phyloP scores from a whole-genome alignment of 768 basidiomycete genomes.

The Mycena venus region DNA sequence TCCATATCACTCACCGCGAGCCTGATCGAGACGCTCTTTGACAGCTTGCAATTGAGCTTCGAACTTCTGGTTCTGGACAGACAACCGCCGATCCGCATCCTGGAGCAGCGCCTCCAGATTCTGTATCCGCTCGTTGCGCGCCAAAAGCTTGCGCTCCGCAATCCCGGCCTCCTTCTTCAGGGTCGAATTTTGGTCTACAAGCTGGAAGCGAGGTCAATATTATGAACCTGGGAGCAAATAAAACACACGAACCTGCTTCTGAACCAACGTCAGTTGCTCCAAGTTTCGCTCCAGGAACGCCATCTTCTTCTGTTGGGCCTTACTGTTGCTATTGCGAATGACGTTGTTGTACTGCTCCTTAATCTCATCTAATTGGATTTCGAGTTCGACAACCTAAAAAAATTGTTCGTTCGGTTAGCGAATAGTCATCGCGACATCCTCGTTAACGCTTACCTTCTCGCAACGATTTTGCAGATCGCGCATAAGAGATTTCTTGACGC shows the following conservation, averaged over 20 bases:
- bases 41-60: constrained; percentile 93
- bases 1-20: constrained; percentile 74
- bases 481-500: constrained; percentile 98
- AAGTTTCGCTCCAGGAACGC: constrained; percentile 97
- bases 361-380: constrained; percentile 98
- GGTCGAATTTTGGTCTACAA: constrained; percentile 97
- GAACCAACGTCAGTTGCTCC: constrained; percentile 93
- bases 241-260: constrained; percentile 86
- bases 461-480: constrained; percentile 99
- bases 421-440: neutral
- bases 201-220: constrained; percentile 59
- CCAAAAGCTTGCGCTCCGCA: constrained; percentile 95
- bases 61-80: constrained; percentile 96
- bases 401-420: neutral
- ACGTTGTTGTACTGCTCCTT: constrained; percentile 99
- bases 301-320: constrained; percentile 99
- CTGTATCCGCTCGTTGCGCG: constrained; percentile 97
- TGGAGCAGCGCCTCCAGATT: constrained; percentile 94
- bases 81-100: constrained; percentile 92
- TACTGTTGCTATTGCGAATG: constrained; percentile 97
- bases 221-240: constrained; percentile 14
- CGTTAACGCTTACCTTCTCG: constrained; percentile 81
- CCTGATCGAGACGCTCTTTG: constrained; percentile 92
- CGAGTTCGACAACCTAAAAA: constrained; percentile 94
- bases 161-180: constrained; percentile 98